These are phyloP conservation scores for Termitomyces sp. DNA, from an alignment of 768 basidiomycete species.

Conservation along the genomic window DNA sequence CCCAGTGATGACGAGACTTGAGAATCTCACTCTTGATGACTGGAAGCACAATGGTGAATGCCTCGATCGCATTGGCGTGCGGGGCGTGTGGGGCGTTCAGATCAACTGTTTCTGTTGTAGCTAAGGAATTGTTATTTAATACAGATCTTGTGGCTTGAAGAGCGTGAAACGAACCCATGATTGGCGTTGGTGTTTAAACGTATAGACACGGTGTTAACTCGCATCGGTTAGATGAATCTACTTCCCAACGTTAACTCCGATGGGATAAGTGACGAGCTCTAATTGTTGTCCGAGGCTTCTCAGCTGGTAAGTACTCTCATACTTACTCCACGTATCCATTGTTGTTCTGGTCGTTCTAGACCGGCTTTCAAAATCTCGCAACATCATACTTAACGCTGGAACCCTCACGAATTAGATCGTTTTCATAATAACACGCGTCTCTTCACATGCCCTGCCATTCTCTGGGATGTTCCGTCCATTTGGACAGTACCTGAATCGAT, in stretches of 20 bases:
- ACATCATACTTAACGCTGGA: too few species aligned
- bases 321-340: too few species aligned
- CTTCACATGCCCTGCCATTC: background rate
- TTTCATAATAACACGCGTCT: background rate
- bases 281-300: too few species aligned
- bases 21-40: constrained; percentile 64
- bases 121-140: constrained; percentile 31
- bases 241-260: too few species aligned
- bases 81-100: constrained; percentile 62
- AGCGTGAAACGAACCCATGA: background rate
- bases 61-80: constrained; percentile 56
- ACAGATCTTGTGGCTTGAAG: background rate
- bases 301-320: too few species aligned
- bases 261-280: too few species aligned
- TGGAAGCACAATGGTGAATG: constrained; percentile 53
- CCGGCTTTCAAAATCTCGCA: too few species aligned
- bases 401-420: background rate
- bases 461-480: background rate
- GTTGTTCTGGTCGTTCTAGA: too few species aligned
- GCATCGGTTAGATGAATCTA: too few species aligned
- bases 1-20: constrained; percentile 67
- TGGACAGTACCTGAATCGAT: background rate
- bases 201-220: too few species aligned
- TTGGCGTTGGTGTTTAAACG: background rate
- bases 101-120: constrained; percentile 51